Evolutionary conservation across 495 filamentous ascomycete species (phyloP).

Genomic region (Sordaria brevicollis): DNA sequence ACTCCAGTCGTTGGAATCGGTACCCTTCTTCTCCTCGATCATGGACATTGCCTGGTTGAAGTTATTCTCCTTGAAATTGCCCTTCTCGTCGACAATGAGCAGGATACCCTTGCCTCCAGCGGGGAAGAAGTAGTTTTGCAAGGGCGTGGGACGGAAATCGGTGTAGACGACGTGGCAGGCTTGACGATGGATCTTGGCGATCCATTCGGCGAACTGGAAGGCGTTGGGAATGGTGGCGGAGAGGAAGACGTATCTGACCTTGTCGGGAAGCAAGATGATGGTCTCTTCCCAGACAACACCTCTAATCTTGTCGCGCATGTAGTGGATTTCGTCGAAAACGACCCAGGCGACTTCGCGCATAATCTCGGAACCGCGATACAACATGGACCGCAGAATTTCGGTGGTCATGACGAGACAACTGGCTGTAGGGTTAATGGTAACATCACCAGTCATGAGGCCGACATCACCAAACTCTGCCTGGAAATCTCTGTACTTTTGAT

Average conservation of each 20-base stretch:
- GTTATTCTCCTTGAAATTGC: conserved; percentile 87
- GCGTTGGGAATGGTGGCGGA: conserved; percentile 99
- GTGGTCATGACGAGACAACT: conserved; percentile 99
- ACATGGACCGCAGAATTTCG: conserved; percentile 96
- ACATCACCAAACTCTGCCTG: conserved; percentile 91
- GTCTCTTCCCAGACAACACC: conserved; percentile 99
- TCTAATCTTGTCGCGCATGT: conserved; percentile 86
- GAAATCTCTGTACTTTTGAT: conserved; percentile 98
- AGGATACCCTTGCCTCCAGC: conserved; percentile 89
- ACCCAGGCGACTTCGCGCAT: conserved; percentile 99
- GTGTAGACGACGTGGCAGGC: conserved; percentile 98
- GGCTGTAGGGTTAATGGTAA: conserved; percentile 96
- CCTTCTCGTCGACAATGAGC: conserved; percentile 91
- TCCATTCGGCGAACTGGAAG: conserved; percentile 99
- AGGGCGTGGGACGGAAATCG: conserved; percentile 88
- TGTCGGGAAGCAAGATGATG: conserved; percentile 92
- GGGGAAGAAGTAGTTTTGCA: conserved; percentile 97
- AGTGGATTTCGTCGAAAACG: conserved; percentile 96
- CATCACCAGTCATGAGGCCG: conserved; percentile 97
- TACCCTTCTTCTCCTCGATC: conserved; percentile 80
- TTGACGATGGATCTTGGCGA: conserved; percentile 90
- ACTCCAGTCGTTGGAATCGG: conserved; percentile 66
- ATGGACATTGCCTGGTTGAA: conserved; percentile 89
- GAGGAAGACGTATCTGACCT: conserved; percentile 95
- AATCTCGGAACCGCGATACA: conserved; percentile 96